A percentile compares a stretch with the other conserved stretches of the same genome.
These are phyloP conservation scores for Nepenthes gracilis DNA, from an alignment of 148 eudicot species.

Conservation along the genomic window DNA sequence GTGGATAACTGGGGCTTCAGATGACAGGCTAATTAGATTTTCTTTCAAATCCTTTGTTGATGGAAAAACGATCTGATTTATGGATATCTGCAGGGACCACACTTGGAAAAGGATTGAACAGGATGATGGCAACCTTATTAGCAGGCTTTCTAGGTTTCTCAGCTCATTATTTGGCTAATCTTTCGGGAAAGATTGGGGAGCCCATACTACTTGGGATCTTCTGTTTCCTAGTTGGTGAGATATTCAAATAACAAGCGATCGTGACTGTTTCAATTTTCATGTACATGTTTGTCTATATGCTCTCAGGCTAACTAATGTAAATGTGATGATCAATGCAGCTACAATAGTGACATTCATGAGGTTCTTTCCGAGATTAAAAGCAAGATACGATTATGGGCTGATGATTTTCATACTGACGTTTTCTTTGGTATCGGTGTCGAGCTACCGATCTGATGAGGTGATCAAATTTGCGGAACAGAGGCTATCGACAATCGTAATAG, in stretches of 20 bases:
- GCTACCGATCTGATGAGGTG: constrained; percentile 42
- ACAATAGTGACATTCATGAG: constrained; percentile 28
- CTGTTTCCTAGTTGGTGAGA: constrained; percentile 38
- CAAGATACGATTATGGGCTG: constrained; percentile 64
- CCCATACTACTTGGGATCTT: constrained; percentile 24
- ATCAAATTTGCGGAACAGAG: constrained; percentile 33
- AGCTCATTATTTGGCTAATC: constrained; percentile 31
- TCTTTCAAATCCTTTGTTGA: too few species aligned
- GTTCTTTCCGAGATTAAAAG: constrained; percentile 49
- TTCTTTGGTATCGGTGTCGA: constrained; percentile 40
- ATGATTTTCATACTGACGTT: constrained; percentile 58
- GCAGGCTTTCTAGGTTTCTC: constrained; percentile 37
- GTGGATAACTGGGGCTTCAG: too few species aligned
- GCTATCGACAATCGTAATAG: constrained; percentile 35
- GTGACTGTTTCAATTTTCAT: background rate
- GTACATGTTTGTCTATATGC: background rate
- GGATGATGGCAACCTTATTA: constrained; percentile 38
- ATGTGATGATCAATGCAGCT: constrained; percentile 19
- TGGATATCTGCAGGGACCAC: constrained; percentile 36
- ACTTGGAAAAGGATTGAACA: constrained; percentile 43
- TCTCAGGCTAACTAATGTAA: too few species aligned
- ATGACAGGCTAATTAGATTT: too few species aligned
- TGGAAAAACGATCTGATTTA: too few species aligned
- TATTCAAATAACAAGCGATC: background rate
- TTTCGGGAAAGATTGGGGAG: constrained; percentile 18